These are phyloP conservation scores for Ogataea nitratoaversa DNA, from an alignment of 805 yeast genomes.

Conservation along the genomic window DNA sequence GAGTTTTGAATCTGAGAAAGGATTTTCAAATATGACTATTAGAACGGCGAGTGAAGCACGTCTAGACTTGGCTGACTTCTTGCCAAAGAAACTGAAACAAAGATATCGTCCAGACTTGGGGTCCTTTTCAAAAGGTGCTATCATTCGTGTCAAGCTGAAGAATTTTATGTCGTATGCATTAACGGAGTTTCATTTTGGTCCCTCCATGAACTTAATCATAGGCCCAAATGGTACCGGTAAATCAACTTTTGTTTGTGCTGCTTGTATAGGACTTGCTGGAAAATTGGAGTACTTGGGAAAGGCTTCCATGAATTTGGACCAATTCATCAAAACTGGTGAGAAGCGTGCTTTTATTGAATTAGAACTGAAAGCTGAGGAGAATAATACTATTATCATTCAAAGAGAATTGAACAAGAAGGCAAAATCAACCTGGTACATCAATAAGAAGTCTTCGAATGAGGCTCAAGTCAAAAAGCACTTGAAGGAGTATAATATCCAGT, in stretches of 20 bases:
- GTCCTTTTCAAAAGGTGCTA: constrained; percentile 41
- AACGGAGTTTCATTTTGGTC: constrained; percentile 73
- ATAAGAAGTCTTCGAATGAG: constrained; percentile 40
- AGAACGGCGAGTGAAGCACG: constrained; percentile 7
- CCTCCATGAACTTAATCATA: constrained; percentile 82
- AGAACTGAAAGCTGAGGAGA: constrained; percentile 40
- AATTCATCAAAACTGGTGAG: constrained; percentile 71
- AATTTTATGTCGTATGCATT: constrained; percentile 68
- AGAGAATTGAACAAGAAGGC: constrained; percentile 41
- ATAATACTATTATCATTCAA: constrained; percentile 34
- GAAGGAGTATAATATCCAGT: constrained; percentile 62
- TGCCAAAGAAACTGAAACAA: constrained; percentile 20
- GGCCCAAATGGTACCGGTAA: constrained; percentile 95
- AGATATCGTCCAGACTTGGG: constrained; percentile 16
- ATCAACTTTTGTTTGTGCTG: constrained; percentile 87
- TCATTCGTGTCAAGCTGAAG: constrained; percentile 45
- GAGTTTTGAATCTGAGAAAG: too few species aligned
- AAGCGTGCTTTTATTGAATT: constrained; percentile 44
- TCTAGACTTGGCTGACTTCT: constrained; percentile 9
- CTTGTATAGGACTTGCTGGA: constrained; percentile 86
- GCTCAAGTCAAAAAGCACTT: constrained; percentile 41
- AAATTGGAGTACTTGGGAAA: constrained; percentile 67
- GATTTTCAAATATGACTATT: not conserved
- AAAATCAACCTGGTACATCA: constrained; percentile 51
- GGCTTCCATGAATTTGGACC: constrained; percentile 52